Base-by-base conservation (phyloP, 768 basidiomycete genomes). In the Auricularia sp. region DNA sequence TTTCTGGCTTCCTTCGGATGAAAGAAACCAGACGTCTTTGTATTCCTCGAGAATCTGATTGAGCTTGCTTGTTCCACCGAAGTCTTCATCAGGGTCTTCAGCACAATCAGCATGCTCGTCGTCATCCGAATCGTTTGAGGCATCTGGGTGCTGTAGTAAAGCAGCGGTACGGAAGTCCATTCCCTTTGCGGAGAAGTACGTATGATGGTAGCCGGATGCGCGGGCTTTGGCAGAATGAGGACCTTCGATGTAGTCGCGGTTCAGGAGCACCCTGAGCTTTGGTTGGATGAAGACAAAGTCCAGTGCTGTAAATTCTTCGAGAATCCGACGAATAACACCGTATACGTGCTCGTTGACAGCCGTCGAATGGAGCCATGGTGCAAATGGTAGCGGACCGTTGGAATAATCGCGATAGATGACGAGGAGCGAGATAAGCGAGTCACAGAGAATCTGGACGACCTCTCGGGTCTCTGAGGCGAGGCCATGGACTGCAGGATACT, bases 331-430 rank as follows among this genome's bases (percentile, higher is more conserved):
- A 3, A 66, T 18, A 10, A 68, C 61, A 0, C 73, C 74, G 66
- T 75, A 76, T 21, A 71, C 56, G 64, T 76, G 75, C 36, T 75
- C 72, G 60, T 69, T 71, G 0, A 63, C 53, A 33, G 74, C 72
- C 1, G 68, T 76, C 7, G 73, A 74, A 35, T 73, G 72, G 3
- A 76, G 66, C 75, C 75, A 76, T 0, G 71, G 74, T 10, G 73
- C 67, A 16, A 75, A 62, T 0, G 73, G 74, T 43, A 43, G 42
- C 7, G 54, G 66, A 68, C 0, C 10, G 59, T 5, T 61, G 43
- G 34, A 59, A 14, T 69, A 68, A 3, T 65, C 51, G 1, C 66
- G 67, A 51, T 72, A 65, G 43, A 68, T 61, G 42, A 70, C 29
- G 10, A 73, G 68, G 4, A 73, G 67, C 3, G 63, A 54, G 11